These are phyloP conservation scores for Tripidium arundinaceum DNA, from an alignment of 202 grass and related monocot species.

Conservation along the genomic window DNA sequence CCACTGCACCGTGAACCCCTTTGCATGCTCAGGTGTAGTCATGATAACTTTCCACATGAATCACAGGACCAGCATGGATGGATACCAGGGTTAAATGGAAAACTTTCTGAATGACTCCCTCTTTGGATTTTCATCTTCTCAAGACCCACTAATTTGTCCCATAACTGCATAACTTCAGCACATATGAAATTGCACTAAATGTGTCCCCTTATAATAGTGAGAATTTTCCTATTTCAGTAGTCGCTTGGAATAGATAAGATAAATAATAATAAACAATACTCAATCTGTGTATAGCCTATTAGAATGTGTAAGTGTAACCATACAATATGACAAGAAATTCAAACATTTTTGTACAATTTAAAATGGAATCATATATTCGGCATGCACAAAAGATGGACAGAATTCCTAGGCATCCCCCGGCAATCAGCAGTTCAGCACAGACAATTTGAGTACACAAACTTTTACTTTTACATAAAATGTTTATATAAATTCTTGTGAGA, in stretches of 20 bases:
- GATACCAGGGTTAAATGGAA: neutral
- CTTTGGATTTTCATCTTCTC: neutral
- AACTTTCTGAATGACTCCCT: neutral
- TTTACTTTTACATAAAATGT: neutral
- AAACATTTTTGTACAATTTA: neutral
- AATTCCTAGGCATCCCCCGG: neutral
- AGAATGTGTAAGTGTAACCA: neutral
- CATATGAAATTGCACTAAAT: neutral
- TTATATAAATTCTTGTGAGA: neutral
- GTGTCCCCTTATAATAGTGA: neutral
- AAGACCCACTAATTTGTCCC: conserved; percentile 4
- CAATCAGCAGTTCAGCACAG: neutral
- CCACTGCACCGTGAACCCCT: no score
- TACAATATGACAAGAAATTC: conserved; percentile 4
- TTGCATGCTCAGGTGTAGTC: neutral
- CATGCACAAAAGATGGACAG: neutral
- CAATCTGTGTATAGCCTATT: neutral
- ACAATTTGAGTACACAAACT: neutral
- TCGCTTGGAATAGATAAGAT: neutral
- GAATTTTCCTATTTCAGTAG: neutral
- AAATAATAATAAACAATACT: neutral
- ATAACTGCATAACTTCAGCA: neutral
- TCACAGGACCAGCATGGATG: neutral
- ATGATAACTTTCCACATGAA: neutral
- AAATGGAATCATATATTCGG: neutral